Evolutionary conservation across 495 filamentous ascomycete genomes (phyloP).

Genomic region (Neurospora africana): DNA sequence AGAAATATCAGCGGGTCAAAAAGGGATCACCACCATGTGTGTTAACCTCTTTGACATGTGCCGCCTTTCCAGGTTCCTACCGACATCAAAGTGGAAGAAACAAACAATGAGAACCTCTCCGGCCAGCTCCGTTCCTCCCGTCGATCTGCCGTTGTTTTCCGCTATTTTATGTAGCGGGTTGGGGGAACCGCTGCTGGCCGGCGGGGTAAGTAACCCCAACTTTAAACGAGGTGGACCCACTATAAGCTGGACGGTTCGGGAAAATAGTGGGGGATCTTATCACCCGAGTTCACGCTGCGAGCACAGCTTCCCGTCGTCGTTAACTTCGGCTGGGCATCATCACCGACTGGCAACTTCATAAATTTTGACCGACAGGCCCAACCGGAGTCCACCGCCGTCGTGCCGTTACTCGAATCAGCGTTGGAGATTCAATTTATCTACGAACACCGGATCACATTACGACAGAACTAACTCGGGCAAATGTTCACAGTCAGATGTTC

Average conservation of each 20-base stretch:
- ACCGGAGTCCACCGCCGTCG: background rate
- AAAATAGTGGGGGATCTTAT: no score
- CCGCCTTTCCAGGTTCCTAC: no score
- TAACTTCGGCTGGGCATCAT: background rate
- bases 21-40: no score
- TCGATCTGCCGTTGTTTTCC: background rate
- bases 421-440: background rate
- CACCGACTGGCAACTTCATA: no score
- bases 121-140: background rate
- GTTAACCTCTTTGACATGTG: no score
- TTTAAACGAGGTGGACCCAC: background rate
- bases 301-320: no score
- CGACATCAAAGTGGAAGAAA: no score
- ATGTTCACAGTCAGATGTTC: no score
- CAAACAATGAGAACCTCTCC: background rate
- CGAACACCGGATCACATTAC: no score
- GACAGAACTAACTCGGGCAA: background rate
- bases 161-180: background rate
- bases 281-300: no score
- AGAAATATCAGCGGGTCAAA: no score
- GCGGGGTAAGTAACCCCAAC: background rate
- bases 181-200: background rate
- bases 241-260: background rate
- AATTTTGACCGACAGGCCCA: no score
- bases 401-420: background rate